Evolutionary conservation across 768 basidiomycete genomes (phyloP).

Genomic region (Clavulina sp.): DNA sequence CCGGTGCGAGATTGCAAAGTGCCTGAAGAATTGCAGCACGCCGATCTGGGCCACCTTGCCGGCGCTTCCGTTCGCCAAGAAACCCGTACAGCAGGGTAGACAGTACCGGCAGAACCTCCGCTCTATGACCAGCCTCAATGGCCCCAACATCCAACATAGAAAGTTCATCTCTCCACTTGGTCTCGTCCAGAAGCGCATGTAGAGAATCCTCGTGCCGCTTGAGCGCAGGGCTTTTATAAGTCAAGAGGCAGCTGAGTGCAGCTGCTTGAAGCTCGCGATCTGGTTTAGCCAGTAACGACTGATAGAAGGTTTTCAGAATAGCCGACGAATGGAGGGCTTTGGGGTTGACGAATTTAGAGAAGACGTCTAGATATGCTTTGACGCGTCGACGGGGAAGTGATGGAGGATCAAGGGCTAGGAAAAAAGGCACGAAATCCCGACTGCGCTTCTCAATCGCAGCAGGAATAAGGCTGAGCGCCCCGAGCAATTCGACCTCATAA

Average conservation of each 20-base stretch:
- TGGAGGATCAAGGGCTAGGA: constrained; percentile 32
- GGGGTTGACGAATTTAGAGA: constrained; percentile 85
- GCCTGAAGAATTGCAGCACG: constrained; percentile 58
- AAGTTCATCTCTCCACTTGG: constrained; percentile 78
- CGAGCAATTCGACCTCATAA: constrained; percentile 70
- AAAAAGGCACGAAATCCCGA: constrained; percentile 70
- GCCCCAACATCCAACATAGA: constrained; percentile 49
- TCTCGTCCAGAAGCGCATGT: constrained; percentile 59
- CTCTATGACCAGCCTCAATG: constrained; percentile 36
- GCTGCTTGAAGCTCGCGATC: constrained; percentile 60
- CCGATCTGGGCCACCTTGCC: constrained; percentile 42
- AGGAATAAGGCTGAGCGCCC: constrained; percentile 46
- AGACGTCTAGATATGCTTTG: constrained; percentile 60
- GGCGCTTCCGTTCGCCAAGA: constrained; percentile 63
- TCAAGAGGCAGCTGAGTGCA: constrained; percentile 61
- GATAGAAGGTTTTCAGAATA: constrained; percentile 46
- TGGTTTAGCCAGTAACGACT: constrained; percentile 64
- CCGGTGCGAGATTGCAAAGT: constrained; percentile 48
- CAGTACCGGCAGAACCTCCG: constrained; percentile 47
- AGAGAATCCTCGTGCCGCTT: constrained; percentile 44
- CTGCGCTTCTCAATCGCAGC: constrained; percentile 73
- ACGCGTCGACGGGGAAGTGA: constrained; percentile 36
- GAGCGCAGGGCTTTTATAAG: constrained; percentile 55
- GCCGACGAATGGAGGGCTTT: constrained; percentile 63
- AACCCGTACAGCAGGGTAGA: constrained; percentile 72